These are phyloP conservation scores for Zygosaccharomyces lentus DNA, from an alignment of 805 yeast genomes.

Conservation along the genomic window DNA sequence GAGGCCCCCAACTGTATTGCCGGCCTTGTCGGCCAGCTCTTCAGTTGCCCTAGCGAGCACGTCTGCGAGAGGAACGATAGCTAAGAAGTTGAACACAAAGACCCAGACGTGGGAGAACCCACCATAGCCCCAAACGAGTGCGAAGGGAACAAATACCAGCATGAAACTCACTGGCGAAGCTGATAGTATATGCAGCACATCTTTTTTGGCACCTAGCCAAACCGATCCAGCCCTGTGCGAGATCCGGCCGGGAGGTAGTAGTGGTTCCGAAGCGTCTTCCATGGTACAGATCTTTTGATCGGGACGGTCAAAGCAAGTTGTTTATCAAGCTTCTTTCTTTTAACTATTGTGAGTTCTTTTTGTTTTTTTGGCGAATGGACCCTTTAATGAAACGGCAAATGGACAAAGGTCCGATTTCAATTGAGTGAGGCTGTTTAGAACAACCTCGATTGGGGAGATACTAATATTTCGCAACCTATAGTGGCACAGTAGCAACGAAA, in stretches of 20 bases:
- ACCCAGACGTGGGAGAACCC: slow-evolving; percentile 50
- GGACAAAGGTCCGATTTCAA: slow-evolving; percentile 1
- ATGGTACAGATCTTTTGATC: not conserved
- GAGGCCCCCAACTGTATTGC: slow-evolving; percentile 89
- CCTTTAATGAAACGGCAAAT: not conserved
- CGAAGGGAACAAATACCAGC: slow-evolving; percentile 83
- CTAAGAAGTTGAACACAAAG: slow-evolving; percentile 76
- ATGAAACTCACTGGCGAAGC: slow-evolving; percentile 75
- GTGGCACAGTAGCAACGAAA: slow-evolving; percentile 3
- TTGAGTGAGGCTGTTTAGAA: not conserved
- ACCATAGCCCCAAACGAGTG: slow-evolving; percentile 64
- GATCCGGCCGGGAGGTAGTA: slow-evolving; percentile 5
- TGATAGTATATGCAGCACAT: slow-evolving; percentile 33
- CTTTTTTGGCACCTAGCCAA: slow-evolving; percentile 23
- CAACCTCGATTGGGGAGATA: not conserved
- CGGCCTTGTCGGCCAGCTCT: slow-evolving; percentile 80
- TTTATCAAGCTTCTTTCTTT: not conserved
- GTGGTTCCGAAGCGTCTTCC: slow-evolving; percentile 14
- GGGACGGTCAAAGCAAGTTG: not conserved
- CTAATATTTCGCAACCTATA: not conserved
- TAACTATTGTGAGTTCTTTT: not conserved
- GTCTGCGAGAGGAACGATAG: slow-evolving; percentile 90
- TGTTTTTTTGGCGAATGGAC: not conserved
- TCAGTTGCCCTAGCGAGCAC: slow-evolving; percentile 90
- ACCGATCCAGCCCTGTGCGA: slow-evolving; percentile 6